A percentile compares a stretch with the other conserved stretches of the same genome.
Evolutionary conservation across 2,329 filamentous ascomycete genomes (phyloP).

Genomic region (Xylariaceae sp.): DNA sequence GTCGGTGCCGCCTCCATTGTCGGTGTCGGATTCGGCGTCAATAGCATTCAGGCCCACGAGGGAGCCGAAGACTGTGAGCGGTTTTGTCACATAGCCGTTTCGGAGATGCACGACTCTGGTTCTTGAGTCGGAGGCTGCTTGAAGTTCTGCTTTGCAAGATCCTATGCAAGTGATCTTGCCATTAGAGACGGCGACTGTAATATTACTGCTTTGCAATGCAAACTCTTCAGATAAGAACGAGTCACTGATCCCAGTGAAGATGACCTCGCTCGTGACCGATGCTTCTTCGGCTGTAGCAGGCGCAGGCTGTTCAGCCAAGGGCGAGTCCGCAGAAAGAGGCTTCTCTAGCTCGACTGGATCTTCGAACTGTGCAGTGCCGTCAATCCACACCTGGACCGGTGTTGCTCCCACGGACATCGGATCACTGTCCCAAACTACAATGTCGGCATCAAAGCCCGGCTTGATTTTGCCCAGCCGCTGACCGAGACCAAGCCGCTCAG

Average conservation of each 20-base stretch:
- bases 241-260: slow-evolving; percentile 54
- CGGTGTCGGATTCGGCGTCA: slow-evolving; percentile 49
- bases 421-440: slow-evolving; percentile 61
- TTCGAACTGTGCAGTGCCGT: slow-evolving; percentile 55
- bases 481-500: slow-evolving; percentile 53
- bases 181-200: slow-evolving; percentile 47
- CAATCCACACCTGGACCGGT: slow-evolving; percentile 60
- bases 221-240: slow-evolving; percentile 36
- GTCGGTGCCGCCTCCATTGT: slow-evolving; percentile 43
- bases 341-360: slow-evolving; percentile 52
- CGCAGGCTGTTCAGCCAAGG: slow-evolving; percentile 34
- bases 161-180: slow-evolving; percentile 57
- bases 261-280: slow-evolving; percentile 32
- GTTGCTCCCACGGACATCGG: slow-evolving; percentile 56
- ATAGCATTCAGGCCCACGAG: slow-evolving; percentile 61
- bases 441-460: slow-evolving; percentile 56
- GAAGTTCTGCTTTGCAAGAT: slow-evolving; percentile 41
- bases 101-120: slow-evolving; percentile 41
- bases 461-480: slow-evolving; percentile 58
- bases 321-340: slow-evolving; percentile 34
- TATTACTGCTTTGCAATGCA: slow-evolving; percentile 15
- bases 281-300: slow-evolving; percentile 38
- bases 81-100: slow-evolving; percentile 57
- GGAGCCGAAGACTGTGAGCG: slow-evolving; percentile 58
- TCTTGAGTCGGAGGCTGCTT: slow-evolving; percentile 29